Percentiles rank a stretch among this genome's conserved stretches.
Evolutionary conservation across 352 stramenopile genomes (phyloP).

Genomic region (Globisporangium irregulare): DNA sequence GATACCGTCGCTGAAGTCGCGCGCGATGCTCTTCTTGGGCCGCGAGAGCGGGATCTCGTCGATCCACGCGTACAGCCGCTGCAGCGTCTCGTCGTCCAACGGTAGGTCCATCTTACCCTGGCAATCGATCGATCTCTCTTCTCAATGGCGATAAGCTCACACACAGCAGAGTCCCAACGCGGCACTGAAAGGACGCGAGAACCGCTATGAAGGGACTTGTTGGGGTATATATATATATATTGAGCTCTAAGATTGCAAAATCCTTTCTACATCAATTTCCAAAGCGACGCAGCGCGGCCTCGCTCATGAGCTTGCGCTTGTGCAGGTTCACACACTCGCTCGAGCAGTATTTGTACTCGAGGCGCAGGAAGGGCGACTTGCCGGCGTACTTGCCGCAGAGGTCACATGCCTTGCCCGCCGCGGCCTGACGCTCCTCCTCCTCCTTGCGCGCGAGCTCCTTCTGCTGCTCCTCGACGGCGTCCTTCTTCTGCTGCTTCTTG

Average conservation of each 20-base stretch:
- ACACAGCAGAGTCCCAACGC: neutral
- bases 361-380: conserved; percentile 86
- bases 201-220: conserved; percentile 12
- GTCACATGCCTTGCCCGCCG: conserved; percentile 71
- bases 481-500: conserved; percentile 90
- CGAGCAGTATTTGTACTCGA: conserved; percentile 94
- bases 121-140: neutral
- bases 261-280: conserved; percentile 27
- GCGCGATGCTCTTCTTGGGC: conserved; percentile 94
- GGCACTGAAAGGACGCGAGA: conserved; percentile 29
- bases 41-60: conserved; percentile 93
- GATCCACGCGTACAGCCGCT: conserved; percentile 95
- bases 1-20: conserved; percentile 95
- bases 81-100: conserved; percentile 88
- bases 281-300: conserved; percentile 85
- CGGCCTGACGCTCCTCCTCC: conserved; percentile 70
- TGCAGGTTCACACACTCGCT: conserved; percentile 92
- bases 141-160: neutral
- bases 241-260: neutral
- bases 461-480: conserved; percentile 62
- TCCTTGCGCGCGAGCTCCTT: conserved; percentile 59
- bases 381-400: conserved; percentile 80
- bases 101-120: conserved; percentile 40
- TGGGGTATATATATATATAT: neutral
- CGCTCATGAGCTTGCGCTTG: conserved; percentile 91